These are phyloP conservation scores for Psilocybe subaeruginosa DNA, from an alignment of 768 basidiomycete species.

Conservation along the genomic window DNA sequence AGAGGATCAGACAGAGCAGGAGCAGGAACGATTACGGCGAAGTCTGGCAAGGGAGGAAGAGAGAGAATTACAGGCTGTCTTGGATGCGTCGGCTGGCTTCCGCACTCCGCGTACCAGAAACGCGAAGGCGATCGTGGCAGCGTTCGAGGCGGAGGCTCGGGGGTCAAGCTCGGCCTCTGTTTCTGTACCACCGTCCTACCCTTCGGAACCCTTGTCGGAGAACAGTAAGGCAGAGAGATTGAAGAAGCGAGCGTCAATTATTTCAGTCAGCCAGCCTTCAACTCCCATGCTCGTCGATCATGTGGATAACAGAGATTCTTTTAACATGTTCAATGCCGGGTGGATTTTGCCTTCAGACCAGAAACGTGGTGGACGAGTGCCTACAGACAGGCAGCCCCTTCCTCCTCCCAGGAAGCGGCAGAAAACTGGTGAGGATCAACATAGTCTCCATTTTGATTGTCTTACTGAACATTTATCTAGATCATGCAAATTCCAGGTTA, in stretches of 20 bases:
- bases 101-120: slow-evolving; percentile 54
- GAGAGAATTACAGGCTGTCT: slow-evolving; percentile 18
- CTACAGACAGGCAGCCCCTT: slow-evolving; percentile 43
- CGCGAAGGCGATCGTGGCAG: slow-evolving; percentile 42
- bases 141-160: slow-evolving; percentile 39
- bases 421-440: slow-evolving; percentile 41
- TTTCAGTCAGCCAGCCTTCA: slow-evolving; percentile 29
- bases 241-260: slow-evolving; percentile 33
- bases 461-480: slow-evolving; percentile 20
- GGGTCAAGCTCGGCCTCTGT: slow-evolving; percentile 11
- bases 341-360: slow-evolving; percentile 86
- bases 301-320: slow-evolving; percentile 73
- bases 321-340: slow-evolving; percentile 82
- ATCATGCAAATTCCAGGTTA: slow-evolving; percentile 44
- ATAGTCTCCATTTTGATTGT: not conserved
- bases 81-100: slow-evolving; percentile 48
- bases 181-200: not conserved
- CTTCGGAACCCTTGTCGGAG: slow-evolving; percentile 8
- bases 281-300: slow-evolving; percentile 66
- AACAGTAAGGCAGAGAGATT: slow-evolving; percentile 5
- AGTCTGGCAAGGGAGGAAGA: slow-evolving; percentile 13
- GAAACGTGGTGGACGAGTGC: slow-evolving; percentile 59
- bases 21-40: not conserved
- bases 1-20: not conserved
- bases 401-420: slow-evolving; percentile 60